Conservation (phyloP, 169 alveolate genomes). For the Cytauxzoon felis region DNA sequence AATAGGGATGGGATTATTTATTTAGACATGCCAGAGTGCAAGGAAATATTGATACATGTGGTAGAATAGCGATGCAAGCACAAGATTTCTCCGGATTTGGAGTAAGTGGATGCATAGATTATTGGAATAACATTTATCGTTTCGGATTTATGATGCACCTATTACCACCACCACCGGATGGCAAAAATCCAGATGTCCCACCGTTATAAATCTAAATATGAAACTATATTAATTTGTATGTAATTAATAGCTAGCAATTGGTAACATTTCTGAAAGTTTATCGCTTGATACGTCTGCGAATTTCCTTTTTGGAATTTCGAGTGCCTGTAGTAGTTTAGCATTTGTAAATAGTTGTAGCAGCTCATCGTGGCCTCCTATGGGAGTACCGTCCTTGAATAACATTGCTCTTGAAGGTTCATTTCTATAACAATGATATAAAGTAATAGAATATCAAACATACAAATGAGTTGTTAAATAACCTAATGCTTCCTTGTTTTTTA, state of each 20-base stretch:
- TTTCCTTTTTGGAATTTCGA: conserved; percentile 6
- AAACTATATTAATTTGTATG: background rate
- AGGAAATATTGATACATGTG: conserved; percentile 85
- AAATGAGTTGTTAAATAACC: conserved; percentile 55
- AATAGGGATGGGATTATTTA: conserved; percentile 86
- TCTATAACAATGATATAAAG: background rate
- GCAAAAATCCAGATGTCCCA: conserved; percentile 37
- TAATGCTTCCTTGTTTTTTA: conserved; percentile 25
- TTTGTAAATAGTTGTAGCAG: conserved; percentile 45
- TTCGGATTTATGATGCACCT: conserved; percentile 90
- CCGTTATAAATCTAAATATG: background rate
- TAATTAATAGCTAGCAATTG: conserved; percentile 50
- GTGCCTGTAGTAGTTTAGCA: conserved; percentile 60
- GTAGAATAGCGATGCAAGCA: conserved; percentile 83
- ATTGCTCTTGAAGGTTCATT: conserved; percentile 34
- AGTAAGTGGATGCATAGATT: conserved; percentile 84
- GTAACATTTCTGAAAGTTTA: conserved; percentile 32
- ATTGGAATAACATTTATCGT: conserved; percentile 79
- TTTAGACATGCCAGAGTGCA: conserved; percentile 89
- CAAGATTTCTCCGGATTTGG: conserved; percentile 87
- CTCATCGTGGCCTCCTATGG: conserved; percentile 49
- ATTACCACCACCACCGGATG: conserved; percentile 76
- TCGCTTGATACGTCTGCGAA: conserved; percentile 10
- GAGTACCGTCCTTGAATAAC: conserved; percentile 48
- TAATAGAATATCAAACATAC: conserved; percentile 7